Base-by-base conservation (phyloP, 192 early-diverging fungal genomes). In the Chytriomyces hyalinus region DNA sequence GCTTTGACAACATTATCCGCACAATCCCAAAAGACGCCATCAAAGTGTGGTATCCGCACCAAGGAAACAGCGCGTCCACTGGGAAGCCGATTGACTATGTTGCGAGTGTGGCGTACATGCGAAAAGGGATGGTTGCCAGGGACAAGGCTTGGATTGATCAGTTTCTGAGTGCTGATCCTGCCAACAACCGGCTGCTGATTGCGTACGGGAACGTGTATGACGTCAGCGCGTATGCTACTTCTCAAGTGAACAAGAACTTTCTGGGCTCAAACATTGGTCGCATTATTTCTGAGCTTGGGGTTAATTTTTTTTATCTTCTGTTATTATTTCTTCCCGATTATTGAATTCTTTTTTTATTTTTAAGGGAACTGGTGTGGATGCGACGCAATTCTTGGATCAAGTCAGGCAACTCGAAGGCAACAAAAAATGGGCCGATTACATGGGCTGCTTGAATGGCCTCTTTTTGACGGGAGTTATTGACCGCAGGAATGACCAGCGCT, bases 401-500 rank as follows among this genome's bases (percentile, higher is more conserved):
- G 76, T 79, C 67, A 66, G 44, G 50, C 1, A 28, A 46, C 45
- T 46, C 61, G 62, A 45, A 49, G 72, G 67, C 3, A 11, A 73
- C 22, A 36, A 49, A 22, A 46, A 71, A 48, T 62, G 73, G 79
- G 80, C 24, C 26, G 75, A 91, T 82, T 83, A 80, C 64, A 49
- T 82, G 51, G 89, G 91, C 45, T 97, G 95, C 82, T 80, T 97
- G 49, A 89, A 96, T 62, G 85, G 86, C 62, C 82, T 91, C 48
- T 97, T 95, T 78, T 94, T 92, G 64, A 81, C 93, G 11, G 95
- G 94, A 8, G 80, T 84, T 28, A 76, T 96, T 22, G 95, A 97
- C 70, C 91, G 91, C 49, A 89, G 94, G 20, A 83, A 94, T 51
- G 87, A 89, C 15, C 75, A 91, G 49, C 82, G 86, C 49, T 96